phyloP scores from a whole-genome alignment of 2,329 filamentous ascomycete genomes.

The Trichoderma guizhouense region DNA sequence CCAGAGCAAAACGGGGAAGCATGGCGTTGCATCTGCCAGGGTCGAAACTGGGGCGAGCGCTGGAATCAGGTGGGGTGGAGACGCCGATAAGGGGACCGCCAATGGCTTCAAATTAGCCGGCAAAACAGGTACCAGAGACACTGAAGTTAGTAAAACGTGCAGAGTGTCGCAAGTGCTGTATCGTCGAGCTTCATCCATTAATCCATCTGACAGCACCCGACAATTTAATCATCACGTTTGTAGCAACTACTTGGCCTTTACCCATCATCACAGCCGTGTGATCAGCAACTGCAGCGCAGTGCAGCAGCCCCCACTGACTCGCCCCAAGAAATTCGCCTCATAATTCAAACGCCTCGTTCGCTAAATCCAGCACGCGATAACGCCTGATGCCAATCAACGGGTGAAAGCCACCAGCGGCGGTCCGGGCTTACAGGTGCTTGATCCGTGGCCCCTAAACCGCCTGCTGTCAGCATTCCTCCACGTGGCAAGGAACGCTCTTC shows the following conservation, averaged over 20 bases:
- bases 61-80: constrained; percentile 13
- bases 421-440: not conserved
- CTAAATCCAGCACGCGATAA: not conserved
- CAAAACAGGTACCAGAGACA: not conserved
- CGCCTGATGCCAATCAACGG: not conserved
- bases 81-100: constrained; percentile 4
- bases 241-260: not conserved
- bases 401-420: constrained; percentile 3
- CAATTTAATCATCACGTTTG: not conserved
- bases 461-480: not conserved
- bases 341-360: not conserved
- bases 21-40: not conserved
- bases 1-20: not conserved
- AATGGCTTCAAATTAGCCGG: not conserved
- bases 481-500: not conserved
- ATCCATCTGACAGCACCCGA: not conserved
- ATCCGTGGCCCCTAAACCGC: not conserved
- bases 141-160: not conserved
- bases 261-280: not conserved
- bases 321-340: not conserved
- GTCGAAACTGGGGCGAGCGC: not conserved
- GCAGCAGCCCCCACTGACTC: not conserved
- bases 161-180: not conserved
- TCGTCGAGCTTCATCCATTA: not conserved
- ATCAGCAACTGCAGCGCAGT: not conserved